phyloP scores from a whole-genome alignment of 192 early-diverging fungal genomes.

The Podila clonocystis region DNA sequence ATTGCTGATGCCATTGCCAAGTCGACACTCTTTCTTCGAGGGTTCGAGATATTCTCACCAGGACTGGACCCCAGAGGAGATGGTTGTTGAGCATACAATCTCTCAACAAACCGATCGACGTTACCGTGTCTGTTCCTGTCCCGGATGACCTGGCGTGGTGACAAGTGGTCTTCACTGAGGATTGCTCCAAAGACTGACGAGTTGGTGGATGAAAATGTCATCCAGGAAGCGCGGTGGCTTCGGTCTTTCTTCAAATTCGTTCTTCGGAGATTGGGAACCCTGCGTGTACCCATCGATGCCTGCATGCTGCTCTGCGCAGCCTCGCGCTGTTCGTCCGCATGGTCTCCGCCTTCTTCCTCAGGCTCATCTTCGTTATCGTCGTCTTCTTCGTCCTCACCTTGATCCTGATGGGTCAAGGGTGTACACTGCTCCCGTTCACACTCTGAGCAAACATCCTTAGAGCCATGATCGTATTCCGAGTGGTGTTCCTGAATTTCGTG shows the following conservation, averaged over 20 bases:
- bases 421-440: slow-evolving; percentile 5
- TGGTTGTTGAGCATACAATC: background rate
- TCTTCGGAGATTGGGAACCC: slow-evolving; percentile 17
- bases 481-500: background rate
- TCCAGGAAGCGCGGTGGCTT: slow-evolving; percentile 34
- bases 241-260: slow-evolving; percentile 5
- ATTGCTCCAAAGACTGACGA: slow-evolving; percentile 42
- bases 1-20: background rate
- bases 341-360: background rate
- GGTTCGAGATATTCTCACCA: background rate
- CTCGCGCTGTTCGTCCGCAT: background rate
- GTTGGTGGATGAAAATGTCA: slow-evolving; percentile 33
- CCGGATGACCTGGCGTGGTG: background rate
- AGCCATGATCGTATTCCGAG: background rate
- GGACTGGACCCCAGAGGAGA: background rate
- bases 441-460: background rate
- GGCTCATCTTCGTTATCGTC: background rate
- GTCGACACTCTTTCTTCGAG: background rate
- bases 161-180: slow-evolving; percentile 4
- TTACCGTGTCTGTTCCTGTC: background rate
- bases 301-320: background rate
- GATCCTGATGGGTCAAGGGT: background rate
- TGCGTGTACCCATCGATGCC: background rate
- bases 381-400: background rate
- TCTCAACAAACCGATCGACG: background rate